phyloP scores from a whole-genome alignment of 2,329 filamentous ascomycete species.

The Penicillium sp. region DNA sequence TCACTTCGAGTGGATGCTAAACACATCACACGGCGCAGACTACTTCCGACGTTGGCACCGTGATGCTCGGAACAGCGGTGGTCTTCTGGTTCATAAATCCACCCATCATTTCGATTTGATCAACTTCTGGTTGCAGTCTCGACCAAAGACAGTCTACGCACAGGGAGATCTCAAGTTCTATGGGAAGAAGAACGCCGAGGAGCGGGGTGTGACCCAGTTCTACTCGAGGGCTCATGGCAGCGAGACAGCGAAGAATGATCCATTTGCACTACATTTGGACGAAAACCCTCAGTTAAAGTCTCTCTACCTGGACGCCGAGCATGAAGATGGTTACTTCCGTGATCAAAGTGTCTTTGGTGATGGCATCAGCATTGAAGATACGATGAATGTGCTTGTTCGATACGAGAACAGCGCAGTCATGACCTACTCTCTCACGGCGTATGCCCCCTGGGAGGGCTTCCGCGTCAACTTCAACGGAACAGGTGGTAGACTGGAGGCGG shows the following conservation, averaged over 20 bases:
- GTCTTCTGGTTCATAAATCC: constrained; percentile 60
- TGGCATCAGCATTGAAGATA: constrained; percentile 64
- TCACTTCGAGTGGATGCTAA: constrained; percentile 64
- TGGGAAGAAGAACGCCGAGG: constrained; percentile 60
- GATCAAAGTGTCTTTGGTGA: constrained; percentile 64
- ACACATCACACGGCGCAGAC: constrained; percentile 61
- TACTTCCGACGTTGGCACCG: constrained; percentile 65
- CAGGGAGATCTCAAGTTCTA: constrained; percentile 61
- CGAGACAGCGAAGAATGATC: constrained; percentile 52
- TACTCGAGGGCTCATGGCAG: constrained; percentile 53
- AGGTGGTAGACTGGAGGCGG: constrained; percentile 57
- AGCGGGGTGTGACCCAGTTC: constrained; percentile 52
- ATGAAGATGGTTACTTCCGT: constrained; percentile 61
- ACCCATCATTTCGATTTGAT: constrained; percentile 64
- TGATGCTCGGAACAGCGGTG: constrained; percentile 59
- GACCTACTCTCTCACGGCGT: constrained; percentile 56
- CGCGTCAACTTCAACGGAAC: constrained; percentile 45
- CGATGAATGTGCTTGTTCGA: constrained; percentile 59
- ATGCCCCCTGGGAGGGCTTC: constrained; percentile 53
- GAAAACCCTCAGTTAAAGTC: constrained; percentile 54
- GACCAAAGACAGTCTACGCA: constrained; percentile 57
- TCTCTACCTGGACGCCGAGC: constrained; percentile 62
- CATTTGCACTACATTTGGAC: constrained; percentile 59
- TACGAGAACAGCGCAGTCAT: constrained; percentile 58
- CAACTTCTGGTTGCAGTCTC: constrained; percentile 60